These are phyloP conservation scores for Nymphaea thermarum DNA, from an alignment of 164 flowering plant genomes.

Conservation along the genomic window DNA sequence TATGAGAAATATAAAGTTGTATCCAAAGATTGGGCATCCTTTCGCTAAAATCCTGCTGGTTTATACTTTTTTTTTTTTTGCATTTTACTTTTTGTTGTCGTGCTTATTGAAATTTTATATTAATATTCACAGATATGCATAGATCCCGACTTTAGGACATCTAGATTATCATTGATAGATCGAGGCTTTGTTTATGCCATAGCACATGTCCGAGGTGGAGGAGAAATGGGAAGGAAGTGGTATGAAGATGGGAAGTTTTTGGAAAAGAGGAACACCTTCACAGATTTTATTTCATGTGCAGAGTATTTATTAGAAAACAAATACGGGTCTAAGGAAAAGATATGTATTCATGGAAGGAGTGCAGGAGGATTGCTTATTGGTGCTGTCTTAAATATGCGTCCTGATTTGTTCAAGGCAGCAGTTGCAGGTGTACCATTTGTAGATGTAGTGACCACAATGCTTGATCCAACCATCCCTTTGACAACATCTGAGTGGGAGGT, in stretches of 20 bases:
- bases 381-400: conserved; percentile 88
- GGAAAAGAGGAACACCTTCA: conserved; percentile 80
- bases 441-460: conserved; percentile 97
- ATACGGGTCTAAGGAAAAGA: conserved; percentile 68
- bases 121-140: conserved; percentile 36
- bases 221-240: conserved; percentile 99
- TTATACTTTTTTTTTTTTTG: too few relatives aligned
- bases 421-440: conserved; percentile 93
- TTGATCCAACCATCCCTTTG: conserved; percentile 28
- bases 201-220: conserved; percentile 95
- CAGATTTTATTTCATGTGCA: conserved; percentile 78
- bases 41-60: too few relatives aligned
- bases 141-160: conserved; percentile 60
- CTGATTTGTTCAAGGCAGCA: conserved; percentile 82
- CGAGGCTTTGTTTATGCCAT: conserved; percentile 76
- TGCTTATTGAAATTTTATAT: not conserved
- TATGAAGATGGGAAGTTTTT: conserved; percentile 89
- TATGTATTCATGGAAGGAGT: conserved; percentile 83
- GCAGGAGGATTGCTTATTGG: conserved; percentile 97
- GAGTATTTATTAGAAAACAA: conserved; percentile 62
- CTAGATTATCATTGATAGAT: conserved; percentile 77
- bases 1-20: too few relatives aligned
- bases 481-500: conserved; percentile 30
- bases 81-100: too few relatives aligned
- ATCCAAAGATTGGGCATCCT: too few relatives aligned